phyloP scores from a whole-genome alignment of 176 grass and related monocot genomes.

The Bothriochloa decipiens region DNA sequence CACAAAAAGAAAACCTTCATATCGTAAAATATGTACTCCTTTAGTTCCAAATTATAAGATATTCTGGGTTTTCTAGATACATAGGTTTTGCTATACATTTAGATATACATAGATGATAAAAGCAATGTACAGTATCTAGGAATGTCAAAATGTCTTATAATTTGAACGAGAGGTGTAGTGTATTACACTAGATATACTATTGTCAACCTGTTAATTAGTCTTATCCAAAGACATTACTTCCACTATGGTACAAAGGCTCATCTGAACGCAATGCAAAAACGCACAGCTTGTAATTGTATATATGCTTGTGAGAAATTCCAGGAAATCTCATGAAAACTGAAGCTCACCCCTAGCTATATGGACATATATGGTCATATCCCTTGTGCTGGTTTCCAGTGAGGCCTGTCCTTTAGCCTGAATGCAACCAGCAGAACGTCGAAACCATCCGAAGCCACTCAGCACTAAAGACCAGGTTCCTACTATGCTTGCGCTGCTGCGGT shows the following conservation, averaged over 20 bases:
- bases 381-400: not conserved
- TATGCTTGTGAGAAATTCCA: not conserved
- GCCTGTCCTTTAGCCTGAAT: not conserved
- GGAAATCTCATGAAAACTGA: not conserved
- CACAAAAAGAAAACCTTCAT: not conserved
- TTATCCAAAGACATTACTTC: too few relatives aligned
- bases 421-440: slow-evolving; percentile 1
- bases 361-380: not conserved
- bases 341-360: not conserved
- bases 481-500: too few relatives aligned
- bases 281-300: not conserved
- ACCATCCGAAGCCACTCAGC: not conserved
- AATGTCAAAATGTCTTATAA: too few relatives aligned
- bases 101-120: too few relatives aligned
- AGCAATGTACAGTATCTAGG: too few relatives aligned
- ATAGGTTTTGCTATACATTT: too few relatives aligned
- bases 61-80: too few relatives aligned
- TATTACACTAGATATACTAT: too few relatives aligned
- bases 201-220: not conserved
- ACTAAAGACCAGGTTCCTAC: not conserved
- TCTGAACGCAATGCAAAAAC: too few relatives aligned
- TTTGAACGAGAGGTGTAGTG: too few relatives aligned
- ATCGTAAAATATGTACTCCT: not conserved
- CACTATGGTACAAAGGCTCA: too few relatives aligned
- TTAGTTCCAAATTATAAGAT: too few relatives aligned